Conservation (phyloP, 2,329 filamentous ascomycete species). For the Phialocephala subalpina region DNA sequence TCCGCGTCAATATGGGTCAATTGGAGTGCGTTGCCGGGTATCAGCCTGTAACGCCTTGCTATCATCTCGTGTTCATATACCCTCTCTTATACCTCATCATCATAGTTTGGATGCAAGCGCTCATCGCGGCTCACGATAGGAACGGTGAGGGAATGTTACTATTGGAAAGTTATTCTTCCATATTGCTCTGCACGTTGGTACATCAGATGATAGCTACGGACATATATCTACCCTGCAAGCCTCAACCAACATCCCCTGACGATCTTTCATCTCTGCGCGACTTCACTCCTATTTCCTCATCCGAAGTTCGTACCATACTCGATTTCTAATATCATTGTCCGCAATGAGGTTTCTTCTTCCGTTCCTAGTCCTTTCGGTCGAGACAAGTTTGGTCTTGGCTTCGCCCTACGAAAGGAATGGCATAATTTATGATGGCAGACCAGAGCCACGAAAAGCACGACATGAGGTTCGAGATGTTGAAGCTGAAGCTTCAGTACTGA, state of each 20-base stretch:
- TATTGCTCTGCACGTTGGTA: background rate
- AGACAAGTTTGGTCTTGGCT: constrained; percentile 10
- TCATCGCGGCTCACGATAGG: background rate
- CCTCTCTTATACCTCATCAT: background rate
- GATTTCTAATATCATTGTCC: background rate
- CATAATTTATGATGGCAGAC: constrained; percentile 12
- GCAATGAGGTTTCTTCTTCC: constrained; percentile 7
- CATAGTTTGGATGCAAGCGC: background rate
- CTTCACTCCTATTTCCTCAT: background rate
- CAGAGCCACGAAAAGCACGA: background rate
- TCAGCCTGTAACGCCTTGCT: constrained; percentile 14
- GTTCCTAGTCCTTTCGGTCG: constrained; percentile 2
- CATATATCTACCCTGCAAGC: constrained; percentile 5
- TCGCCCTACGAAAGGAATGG: constrained; percentile 20
- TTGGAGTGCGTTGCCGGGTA: background rate
- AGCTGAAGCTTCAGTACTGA: background rate
- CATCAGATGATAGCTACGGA: background rate
- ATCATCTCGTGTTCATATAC: constrained; percentile 5
- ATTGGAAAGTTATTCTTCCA: background rate
- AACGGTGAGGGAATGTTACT: background rate
- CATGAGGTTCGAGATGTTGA: constrained; percentile 7
- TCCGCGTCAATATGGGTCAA: constrained; percentile 6
- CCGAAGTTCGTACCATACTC: constrained; percentile 4
- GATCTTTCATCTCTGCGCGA: background rate
- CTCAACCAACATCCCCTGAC: background rate